A percentile compares a stretch with the other conserved stretches of the same genome.
Conservation (phyloP, 73 alveolate species). For the Paramecium caudatum region DNA sequence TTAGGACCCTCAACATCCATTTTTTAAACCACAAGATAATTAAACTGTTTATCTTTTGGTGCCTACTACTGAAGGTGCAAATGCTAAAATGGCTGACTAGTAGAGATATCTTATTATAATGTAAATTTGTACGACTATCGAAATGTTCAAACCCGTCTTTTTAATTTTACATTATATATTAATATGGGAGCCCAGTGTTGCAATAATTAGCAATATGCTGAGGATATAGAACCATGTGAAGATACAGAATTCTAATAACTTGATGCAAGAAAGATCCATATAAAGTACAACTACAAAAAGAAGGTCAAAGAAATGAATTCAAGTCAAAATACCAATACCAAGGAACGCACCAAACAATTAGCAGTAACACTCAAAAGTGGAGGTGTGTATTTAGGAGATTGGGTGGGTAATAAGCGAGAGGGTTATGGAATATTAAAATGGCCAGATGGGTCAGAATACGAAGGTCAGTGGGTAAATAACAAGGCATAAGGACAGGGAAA, state of each 20-base stretch:
- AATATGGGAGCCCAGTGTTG: slow-evolving; percentile 48
- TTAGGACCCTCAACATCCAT: slow-evolving; percentile 36
- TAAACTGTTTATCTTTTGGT: neutral
- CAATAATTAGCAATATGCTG: neutral
- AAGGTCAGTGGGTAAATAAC: slow-evolving; percentile 77
- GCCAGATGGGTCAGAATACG: slow-evolving; percentile 75
- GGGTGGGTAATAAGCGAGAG: slow-evolving; percentile 71
- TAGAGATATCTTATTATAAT: neutral
- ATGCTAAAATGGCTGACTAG: slow-evolving; percentile 23
- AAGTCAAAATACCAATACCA: neutral
- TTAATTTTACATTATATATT: too few relatives aligned
- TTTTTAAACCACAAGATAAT: slow-evolving; percentile 20
- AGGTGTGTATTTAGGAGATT: slow-evolving; percentile 74
- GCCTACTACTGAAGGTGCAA: neutral
- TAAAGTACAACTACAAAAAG: neutral
- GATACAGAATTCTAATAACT: neutral
- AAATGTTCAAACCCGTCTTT: slow-evolving; percentile 54
- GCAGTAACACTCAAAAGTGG: slow-evolving; percentile 65
- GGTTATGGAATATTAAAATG: slow-evolving; percentile 68
- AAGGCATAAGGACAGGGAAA: slow-evolving; percentile 87
- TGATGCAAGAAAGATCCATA: slow-evolving; percentile 7
- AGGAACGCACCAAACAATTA: neutral
- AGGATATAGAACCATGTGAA: slow-evolving; percentile 40
- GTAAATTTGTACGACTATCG: neutral
- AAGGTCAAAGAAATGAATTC: slow-evolving; percentile 27